Base-by-base conservation (phyloP, 805 yeast genomes). In the Candida andamanensis region DNA sequence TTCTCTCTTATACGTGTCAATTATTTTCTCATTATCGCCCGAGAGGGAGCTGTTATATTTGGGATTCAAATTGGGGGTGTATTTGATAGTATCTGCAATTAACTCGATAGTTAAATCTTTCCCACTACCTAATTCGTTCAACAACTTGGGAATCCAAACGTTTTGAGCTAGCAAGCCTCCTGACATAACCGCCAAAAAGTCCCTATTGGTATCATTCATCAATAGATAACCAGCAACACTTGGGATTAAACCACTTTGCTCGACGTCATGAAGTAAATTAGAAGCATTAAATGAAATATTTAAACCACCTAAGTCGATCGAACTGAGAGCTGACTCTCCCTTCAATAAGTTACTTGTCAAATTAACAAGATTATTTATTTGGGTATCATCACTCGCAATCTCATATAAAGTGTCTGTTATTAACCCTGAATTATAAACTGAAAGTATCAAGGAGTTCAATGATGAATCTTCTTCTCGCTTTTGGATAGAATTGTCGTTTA, bases 101-200 rank as follows among this genome's bases (percentile, higher is more conserved):
- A 41, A 49, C n/a, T 45, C 42, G 36, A 61, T 47, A 1, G 62
- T 44, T 15, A 59, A 45, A 14, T 43, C 37, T 7, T 58, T 40
- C 6, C 64, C 63, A 18, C 48, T 37, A 16, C 69, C 68, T n/a
- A 60, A 36, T n/a, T 53, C 56, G 24, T 38, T 40, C 28, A 64
- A 39, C 8, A 62, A 29, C 27, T 46, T 32, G 4, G 60, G 45
- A 14, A 59, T 44, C 59, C 62, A 63, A 6, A 53, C 42, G 28
- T 60, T 36, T 14, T 49, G 42, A 10, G 46, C 45, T 24, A 63
- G 44, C 8, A 51, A 29, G 11, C 43, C 36, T 3, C 68, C 68
- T 12, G 50, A 26, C 11, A 44, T 29, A 19, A 44, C 50, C 2
- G 64, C 50, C 12, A 62, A 29, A 2, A 28, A 16, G 18, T 43